These are phyloP conservation scores for Arabis alpina DNA, from an alignment of 345 rosid genomes.

Conservation along the genomic window DNA sequence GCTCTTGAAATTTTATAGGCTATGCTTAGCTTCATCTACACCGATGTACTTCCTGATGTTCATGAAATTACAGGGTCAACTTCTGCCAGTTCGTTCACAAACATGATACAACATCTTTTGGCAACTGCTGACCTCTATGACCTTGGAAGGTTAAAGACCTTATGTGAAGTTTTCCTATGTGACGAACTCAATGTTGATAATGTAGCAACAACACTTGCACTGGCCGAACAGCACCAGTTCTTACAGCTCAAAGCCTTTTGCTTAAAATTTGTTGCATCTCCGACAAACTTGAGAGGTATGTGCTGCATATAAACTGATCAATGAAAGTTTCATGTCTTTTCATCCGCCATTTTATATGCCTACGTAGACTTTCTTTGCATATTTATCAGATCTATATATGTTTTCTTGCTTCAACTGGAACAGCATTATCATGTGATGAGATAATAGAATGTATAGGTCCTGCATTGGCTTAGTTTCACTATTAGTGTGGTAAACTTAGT, in stretches of 20 bases:
- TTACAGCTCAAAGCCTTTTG: constrained; percentile 77
- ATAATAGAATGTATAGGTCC: constrained; percentile 15
- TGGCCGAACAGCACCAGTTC: constrained; percentile 94
- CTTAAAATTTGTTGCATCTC: constrained; percentile 80
- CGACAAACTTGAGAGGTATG: constrained; percentile 82
- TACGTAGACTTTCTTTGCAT: neutral
- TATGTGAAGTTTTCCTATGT: constrained; percentile 81
- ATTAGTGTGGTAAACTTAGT: constrained; percentile 1
- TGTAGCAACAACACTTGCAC: constrained; percentile 90
- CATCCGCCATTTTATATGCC: constrained; percentile 12
- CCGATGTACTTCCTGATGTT: constrained; percentile 80
- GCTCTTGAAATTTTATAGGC: constrained; percentile 54
- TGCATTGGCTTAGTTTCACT: constrained; percentile 8
- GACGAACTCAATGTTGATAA: constrained; percentile 74
- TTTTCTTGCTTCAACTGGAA: constrained; percentile 11
- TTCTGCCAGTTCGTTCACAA: constrained; percentile 62
- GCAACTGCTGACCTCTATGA: constrained; percentile 89
- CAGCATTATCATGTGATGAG: constrained; percentile 2
- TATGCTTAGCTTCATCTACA: constrained; percentile 85
- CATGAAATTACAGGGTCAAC: constrained; percentile 68
- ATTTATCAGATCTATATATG: neutral
- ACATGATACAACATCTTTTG: constrained; percentile 88
- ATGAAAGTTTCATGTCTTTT: constrained; percentile 45
- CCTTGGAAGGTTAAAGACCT: constrained; percentile 74
- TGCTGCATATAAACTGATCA: constrained; percentile 44